Conservation (phyloP, 495 filamentous ascomycete species). For the Aspergillus kassunensis region DNA sequence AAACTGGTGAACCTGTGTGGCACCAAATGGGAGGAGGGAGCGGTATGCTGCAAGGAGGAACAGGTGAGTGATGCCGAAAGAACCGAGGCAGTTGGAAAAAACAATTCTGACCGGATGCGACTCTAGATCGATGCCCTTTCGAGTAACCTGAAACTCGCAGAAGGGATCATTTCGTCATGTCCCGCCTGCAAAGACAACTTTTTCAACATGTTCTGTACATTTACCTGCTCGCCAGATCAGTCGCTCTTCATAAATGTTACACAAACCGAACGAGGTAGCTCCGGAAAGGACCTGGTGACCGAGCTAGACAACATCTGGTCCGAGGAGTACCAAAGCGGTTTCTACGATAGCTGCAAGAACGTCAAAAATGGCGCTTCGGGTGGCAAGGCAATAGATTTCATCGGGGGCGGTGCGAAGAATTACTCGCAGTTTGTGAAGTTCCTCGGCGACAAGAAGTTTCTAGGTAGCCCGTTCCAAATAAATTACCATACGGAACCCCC, state of each 20-base stretch:
- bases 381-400: constrained; percentile 86
- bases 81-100: too few species aligned
- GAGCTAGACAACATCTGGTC: constrained; percentile 90
- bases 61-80: constrained; percentile 52
- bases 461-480: constrained; percentile 94
- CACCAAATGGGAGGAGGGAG: constrained; percentile 71
- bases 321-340: constrained; percentile 78
- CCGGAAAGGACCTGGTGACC: constrained; percentile 69
- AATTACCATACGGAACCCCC: constrained; percentile 69
- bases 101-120: not conserved
- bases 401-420: constrained; percentile 91
- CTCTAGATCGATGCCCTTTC: constrained; percentile 68
- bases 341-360: constrained; percentile 97
- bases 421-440: constrained; percentile 82
- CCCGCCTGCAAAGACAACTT: constrained; percentile 97
- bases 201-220: constrained; percentile 95
- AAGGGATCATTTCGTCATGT: constrained; percentile 83
- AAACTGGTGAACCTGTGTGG: constrained; percentile 85
- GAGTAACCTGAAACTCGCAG: constrained; percentile 79
- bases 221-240: constrained; percentile 96
- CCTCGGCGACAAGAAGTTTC: constrained; percentile 82
- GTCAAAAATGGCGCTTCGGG: constrained; percentile 96
- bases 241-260: constrained; percentile 95
- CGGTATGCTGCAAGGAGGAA: constrained; percentile 78
- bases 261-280: constrained; percentile 57